A percentile compares a stretch with the other conserved stretches of the same genome.
Conservation (phyloP, 2,329 filamentous ascomycete genomes). For the Ophiostoma ips region DNA sequence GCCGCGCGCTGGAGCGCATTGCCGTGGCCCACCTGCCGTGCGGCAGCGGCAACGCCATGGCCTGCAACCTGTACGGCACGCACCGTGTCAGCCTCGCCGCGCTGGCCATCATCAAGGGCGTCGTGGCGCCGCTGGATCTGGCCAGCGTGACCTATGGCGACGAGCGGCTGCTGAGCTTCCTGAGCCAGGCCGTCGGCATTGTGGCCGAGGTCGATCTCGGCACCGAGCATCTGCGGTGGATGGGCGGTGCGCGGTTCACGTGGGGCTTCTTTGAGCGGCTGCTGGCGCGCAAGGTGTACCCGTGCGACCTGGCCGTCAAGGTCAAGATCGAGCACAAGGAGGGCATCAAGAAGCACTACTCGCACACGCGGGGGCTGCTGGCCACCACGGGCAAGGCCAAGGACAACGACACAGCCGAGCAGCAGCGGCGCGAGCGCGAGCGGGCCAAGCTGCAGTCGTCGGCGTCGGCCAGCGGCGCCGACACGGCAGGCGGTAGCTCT, state of each 20-base stretch:
- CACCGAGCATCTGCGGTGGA: constrained; percentile 86
- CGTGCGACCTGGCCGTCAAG: constrained; percentile 78
- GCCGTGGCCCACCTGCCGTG: constrained; percentile 82
- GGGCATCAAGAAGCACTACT: constrained; percentile 59
- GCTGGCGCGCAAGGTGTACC: constrained; percentile 64
- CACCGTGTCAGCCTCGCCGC: constrained; percentile 62
- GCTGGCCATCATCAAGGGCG: constrained; percentile 72
- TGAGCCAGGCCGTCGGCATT: constrained; percentile 81
- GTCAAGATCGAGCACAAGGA: constrained; percentile 66
- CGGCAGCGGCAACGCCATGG: constrained; percentile 89
- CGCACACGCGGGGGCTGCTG: constrained; percentile 1
- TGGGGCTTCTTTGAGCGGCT: constrained; percentile 70
- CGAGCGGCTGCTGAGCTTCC: constrained; percentile 64
- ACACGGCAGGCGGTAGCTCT: too few relatives aligned
- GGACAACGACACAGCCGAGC: background rate
- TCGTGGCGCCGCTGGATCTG: constrained; percentile 72
- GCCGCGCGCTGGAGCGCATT: constrained; percentile 57
- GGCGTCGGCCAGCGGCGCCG: background rate
- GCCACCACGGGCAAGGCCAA: background rate
- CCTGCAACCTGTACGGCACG: constrained; percentile 77
- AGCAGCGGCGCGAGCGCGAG: background rate
- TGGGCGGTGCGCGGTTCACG: constrained; percentile 76
- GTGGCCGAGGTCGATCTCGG: constrained; percentile 81
- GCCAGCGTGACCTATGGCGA: constrained; percentile 76
- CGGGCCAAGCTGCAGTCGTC: constrained; percentile 5